Percentiles rank a stretch among this genome's conserved stretches.
Evolutionary conservation across 1,139 yeast species (phyloP).

Genomic region (Protomyces lactucae-debilis): DNA sequence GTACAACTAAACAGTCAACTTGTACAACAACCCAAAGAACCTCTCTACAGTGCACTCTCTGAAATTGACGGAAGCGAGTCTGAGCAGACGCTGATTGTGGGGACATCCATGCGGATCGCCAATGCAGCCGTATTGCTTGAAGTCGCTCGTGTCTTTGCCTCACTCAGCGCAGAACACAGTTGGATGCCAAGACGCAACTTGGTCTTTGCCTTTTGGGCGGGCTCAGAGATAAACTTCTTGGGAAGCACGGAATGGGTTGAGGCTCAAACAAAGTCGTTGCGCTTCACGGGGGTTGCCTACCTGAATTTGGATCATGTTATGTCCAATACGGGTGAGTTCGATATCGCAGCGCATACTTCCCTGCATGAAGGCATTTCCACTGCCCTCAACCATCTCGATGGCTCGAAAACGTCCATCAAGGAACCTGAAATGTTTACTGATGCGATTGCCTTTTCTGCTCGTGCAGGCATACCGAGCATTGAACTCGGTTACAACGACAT

Average conservation of each 20-base stretch:
- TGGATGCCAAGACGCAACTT: conserved; percentile 86
- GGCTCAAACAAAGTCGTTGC: conserved; percentile 49
- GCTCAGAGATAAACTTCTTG: conserved; percentile 71
- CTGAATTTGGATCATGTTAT: conserved; percentile 73
- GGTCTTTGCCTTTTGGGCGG: conserved; percentile 83
- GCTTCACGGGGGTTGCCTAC: conserved; percentile 62
- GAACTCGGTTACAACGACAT: background rate
- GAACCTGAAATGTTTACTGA: conserved; percentile 27
- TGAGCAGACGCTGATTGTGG: conserved; percentile 69
- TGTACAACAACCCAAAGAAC: conserved; percentile 56
- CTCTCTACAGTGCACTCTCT: conserved; percentile 74
- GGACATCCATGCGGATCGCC: conserved; percentile 68
- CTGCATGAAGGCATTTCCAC: conserved; percentile 48
- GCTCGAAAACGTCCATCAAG: conserved; percentile 29
- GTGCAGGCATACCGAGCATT: conserved; percentile 34
- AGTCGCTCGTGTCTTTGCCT: conserved; percentile 64
- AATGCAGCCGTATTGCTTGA: conserved; percentile 74
- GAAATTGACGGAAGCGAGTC: conserved; percentile 76
- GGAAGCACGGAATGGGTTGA: conserved; percentile 83
- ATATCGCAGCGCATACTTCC: conserved; percentile 63
- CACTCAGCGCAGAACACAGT: conserved; percentile 56
- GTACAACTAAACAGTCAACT: conserved; percentile 47
- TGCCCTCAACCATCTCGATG: conserved; percentile 44
- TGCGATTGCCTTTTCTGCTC: conserved; percentile 44
- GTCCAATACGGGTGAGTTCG: conserved; percentile 53